Evolutionary conservation across 805 yeast species (phyloP).

Genomic region (Saccharomycopsis javanensis): DNA sequence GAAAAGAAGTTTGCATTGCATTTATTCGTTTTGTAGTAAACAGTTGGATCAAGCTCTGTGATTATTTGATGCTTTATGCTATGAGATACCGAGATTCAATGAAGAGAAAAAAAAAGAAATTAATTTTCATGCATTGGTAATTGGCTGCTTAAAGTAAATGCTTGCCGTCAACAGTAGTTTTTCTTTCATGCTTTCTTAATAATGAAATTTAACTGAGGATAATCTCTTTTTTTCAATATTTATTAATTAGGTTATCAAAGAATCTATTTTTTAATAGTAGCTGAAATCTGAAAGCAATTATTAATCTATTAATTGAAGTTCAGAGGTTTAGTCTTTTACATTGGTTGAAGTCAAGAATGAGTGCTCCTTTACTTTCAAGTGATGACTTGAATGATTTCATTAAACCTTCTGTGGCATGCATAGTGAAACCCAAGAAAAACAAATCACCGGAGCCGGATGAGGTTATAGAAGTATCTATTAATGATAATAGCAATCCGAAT

Average conservation of each 20-base stretch:
- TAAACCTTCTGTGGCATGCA: slow-evolving; percentile 88
- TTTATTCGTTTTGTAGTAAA: too few species aligned
- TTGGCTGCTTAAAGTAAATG: background rate
- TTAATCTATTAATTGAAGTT: background rate
- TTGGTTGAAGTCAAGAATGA: background rate
- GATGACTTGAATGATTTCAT: slow-evolving; percentile 93
- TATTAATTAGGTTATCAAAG: too few species aligned
- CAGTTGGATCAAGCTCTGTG: too few species aligned
- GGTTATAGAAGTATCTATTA: slow-evolving; percentile 56
- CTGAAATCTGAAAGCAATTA: too few species aligned
- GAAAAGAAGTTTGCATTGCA: too few species aligned
- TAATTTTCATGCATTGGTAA: background rate
- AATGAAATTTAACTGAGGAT: background rate
- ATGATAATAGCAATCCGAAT: slow-evolving; percentile 33
- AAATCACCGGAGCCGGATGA: slow-evolving; percentile 44
- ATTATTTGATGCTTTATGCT: too few species aligned
- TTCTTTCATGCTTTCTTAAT: background rate
- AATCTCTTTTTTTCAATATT: background rate
- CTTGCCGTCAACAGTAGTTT: background rate
- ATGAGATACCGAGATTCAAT: too few species aligned
- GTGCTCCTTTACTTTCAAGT: slow-evolving; percentile 68
- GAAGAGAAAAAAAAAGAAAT: background rate
- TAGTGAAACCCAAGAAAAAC: slow-evolving; percentile 55
- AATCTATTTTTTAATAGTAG: too few species aligned
- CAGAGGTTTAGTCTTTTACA: background rate